Conservation (phyloP, 345 rosid species). For the Chamaenerion angustifolium region DNA sequence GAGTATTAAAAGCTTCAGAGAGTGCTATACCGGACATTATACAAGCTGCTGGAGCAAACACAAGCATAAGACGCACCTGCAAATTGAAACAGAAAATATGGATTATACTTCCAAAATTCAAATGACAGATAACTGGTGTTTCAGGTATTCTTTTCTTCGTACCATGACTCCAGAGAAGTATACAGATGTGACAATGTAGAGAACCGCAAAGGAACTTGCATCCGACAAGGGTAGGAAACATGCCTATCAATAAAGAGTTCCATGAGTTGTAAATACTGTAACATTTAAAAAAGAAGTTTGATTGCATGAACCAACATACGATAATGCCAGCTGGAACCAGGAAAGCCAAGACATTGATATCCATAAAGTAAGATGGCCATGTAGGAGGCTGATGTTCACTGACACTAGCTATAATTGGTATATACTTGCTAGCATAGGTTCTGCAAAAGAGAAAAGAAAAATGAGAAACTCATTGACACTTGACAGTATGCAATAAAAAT, state of each 20-base stretch:
- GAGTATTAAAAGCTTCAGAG: conserved; percentile 88
- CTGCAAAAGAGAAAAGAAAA: conserved; percentile 33
- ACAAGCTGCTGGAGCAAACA: conserved; percentile 99
- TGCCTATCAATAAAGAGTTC: conserved; percentile 37
- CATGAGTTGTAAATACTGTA: not conserved
- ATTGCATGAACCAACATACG: conserved; percentile 36
- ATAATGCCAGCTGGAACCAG: conserved; percentile 98
- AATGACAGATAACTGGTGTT: not conserved
- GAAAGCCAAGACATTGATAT: conserved; percentile 97
- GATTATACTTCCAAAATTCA: not conserved
- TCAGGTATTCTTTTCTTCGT: conserved; percentile 4
- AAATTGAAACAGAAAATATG: conserved; percentile 8
- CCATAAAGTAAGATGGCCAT: conserved; percentile 99
- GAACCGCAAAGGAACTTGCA: conserved; percentile 83
- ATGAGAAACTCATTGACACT: conserved; percentile 3
- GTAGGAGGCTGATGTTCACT: conserved; percentile 99
- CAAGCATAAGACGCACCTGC: conserved; percentile 99
- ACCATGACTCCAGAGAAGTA: conserved; percentile 99
- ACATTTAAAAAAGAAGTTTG: not conserved
- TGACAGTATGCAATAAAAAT: not conserved
- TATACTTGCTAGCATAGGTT: conserved; percentile 94
- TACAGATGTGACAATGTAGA: conserved; percentile 79
- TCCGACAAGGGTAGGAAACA: conserved; percentile 91
- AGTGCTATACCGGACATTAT: conserved; percentile 97
- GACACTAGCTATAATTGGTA: conserved; percentile 98